phyloP scores from a whole-genome alignment of 352 stramenopile species.

The Phytophthora constricta region DNA sequence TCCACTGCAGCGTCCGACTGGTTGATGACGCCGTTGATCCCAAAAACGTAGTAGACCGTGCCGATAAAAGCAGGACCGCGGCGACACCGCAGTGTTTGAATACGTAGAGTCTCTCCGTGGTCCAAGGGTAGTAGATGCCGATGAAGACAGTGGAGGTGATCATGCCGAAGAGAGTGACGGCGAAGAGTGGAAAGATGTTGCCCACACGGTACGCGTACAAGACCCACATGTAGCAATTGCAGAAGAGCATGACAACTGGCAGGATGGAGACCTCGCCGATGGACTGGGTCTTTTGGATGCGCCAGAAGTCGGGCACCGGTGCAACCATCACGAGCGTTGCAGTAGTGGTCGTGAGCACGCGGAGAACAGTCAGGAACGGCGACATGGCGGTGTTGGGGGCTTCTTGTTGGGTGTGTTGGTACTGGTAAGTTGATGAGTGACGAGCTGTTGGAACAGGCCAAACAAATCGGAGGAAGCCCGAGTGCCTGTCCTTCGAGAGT shows the following conservation, averaged over 20 bases:
- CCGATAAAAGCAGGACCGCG: constrained; percentile 22
- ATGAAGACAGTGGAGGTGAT: constrained; percentile 28
- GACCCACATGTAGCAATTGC: constrained; percentile 31
- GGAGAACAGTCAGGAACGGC: constrained; percentile 26
- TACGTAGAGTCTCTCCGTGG: constrained; percentile 31
- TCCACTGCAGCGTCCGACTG: constrained; percentile 37
- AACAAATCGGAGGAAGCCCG: too few relatives aligned
- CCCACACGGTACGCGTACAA: constrained; percentile 41
- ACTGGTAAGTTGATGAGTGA: constrained; percentile 19
- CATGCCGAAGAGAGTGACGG: constrained; percentile 34
- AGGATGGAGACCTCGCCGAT: constrained; percentile 34
- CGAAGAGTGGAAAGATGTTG: constrained; percentile 44
- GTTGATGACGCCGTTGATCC: constrained; percentile 25
- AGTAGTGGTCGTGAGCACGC: constrained; percentile 29
- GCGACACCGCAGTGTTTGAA: constrained; percentile 25
- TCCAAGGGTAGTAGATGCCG: constrained; percentile 42
- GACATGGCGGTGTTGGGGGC: constrained; percentile 13
- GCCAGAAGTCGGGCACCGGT: constrained; percentile 30
- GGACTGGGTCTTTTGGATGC: constrained; percentile 26
- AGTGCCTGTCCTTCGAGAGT: too few relatives aligned
- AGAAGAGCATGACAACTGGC: constrained; percentile 32
- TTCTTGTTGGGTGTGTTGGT: neutral
- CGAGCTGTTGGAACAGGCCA: neutral
- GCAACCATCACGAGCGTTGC: constrained; percentile 25
- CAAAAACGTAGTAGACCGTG: constrained; percentile 47